phyloP scores from a whole-genome alignment of 768 basidiomycete species.

The Lentinula aciculospora region DNA sequence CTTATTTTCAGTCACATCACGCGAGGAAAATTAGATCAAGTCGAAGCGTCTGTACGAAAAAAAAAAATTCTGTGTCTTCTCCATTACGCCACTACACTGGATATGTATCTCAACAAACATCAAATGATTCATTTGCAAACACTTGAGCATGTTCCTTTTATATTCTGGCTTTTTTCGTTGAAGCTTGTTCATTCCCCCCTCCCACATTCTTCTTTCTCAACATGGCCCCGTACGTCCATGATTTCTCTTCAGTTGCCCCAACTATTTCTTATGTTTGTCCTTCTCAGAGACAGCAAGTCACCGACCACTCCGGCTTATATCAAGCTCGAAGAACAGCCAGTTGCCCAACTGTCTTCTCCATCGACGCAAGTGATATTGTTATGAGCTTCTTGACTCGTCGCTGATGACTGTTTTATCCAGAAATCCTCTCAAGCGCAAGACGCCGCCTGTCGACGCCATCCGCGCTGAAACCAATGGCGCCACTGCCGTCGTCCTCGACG shows the following conservation, averaged over 20 bases:
- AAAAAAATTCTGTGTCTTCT: neutral
- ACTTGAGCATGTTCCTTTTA: neutral
- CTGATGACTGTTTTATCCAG: neutral
- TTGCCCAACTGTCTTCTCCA: neutral
- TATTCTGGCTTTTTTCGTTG: neutral
- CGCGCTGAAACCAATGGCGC: neutral
- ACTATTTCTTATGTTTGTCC: neutral
- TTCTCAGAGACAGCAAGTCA: neutral
- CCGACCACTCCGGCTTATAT: neutral
- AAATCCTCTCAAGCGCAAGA: slow-evolving; percentile 4
- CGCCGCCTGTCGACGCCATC: neutral
- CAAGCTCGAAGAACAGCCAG: slow-evolving; percentile 2
- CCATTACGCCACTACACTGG: slow-evolving; percentile 2
- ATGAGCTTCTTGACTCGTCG: neutral
- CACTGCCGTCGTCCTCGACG: slow-evolving; percentile 2
- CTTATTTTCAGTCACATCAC: neutral
- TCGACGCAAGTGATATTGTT: neutral
- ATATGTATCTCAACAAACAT: slow-evolving; percentile 1
- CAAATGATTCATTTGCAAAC: slow-evolving; percentile 1
- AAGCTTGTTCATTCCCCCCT: neutral
- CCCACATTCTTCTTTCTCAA: neutral
- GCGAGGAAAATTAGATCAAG: slow-evolving; percentile 2
- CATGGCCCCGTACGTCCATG: neutral
- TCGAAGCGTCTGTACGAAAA: neutral
- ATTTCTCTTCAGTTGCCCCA: neutral